These are phyloP conservation scores for Populus deltoides DNA, from an alignment of 345 rosid genomes.

Conservation along the genomic window DNA sequence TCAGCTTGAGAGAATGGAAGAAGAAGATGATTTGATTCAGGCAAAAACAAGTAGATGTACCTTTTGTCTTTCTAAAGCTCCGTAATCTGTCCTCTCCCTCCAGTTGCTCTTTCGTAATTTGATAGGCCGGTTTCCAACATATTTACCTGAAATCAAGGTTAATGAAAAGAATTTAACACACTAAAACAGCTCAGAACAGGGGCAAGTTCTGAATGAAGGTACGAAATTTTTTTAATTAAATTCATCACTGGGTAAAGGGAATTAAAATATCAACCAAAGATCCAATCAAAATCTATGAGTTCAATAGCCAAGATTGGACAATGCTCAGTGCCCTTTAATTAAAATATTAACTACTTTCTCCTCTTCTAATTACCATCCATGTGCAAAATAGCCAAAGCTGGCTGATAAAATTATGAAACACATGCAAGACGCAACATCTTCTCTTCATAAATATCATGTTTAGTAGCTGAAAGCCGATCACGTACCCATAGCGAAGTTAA, in stretches of 20 bases:
- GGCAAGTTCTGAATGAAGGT: too few species aligned
- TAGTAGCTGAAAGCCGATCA: neutral
- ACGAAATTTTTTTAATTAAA: too few species aligned
- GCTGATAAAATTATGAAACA: neutral
- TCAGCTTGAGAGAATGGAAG: neutral
- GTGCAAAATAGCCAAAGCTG: neutral
- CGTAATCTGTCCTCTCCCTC: constrained; percentile 83
- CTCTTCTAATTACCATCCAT: neutral
- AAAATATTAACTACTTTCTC: neutral
- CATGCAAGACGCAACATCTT: neutral
- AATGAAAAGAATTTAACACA: neutral
- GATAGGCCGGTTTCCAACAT: constrained; percentile 94
- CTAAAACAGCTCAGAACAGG: neutral
- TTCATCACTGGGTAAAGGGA: neutral
- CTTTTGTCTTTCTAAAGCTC: constrained; percentile 72
- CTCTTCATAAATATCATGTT: neutral
- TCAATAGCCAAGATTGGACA: neutral
- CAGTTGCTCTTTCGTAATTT: constrained; percentile 95
- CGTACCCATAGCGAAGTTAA: neutral
- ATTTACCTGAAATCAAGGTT: constrained; percentile 60
- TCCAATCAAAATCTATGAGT: neutral
- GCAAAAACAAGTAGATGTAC: constrained; percentile 18
- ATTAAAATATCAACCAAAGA: neutral
- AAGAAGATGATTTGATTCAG: neutral
- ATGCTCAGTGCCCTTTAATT: neutral